Evolutionary conservation across 768 basidiomycete species (phyloP).

Genomic region (Suillus alpinus): DNA sequence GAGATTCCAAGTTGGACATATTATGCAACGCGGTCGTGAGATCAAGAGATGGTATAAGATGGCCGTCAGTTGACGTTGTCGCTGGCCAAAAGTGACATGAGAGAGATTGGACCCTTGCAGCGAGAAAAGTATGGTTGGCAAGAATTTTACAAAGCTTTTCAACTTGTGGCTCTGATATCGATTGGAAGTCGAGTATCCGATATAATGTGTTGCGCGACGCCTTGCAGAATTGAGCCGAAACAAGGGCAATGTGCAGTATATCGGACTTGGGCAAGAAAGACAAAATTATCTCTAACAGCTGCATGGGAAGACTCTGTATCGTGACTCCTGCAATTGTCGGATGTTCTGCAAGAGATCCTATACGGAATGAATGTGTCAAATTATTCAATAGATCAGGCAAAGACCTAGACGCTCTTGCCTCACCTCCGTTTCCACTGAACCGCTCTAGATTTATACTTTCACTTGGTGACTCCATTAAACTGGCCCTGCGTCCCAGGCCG

Average conservation of each 20-base stretch:
- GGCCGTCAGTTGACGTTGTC: constrained; percentile 8
- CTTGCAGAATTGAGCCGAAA: constrained; percentile 20
- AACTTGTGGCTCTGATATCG: constrained; percentile 10
- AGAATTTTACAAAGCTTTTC: constrained; percentile 19
- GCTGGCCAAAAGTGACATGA: constrained; percentile 23
- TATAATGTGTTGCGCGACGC: constrained; percentile 23
- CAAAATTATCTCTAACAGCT: constrained; percentile 20
- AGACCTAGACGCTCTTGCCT: constrained; percentile 11
- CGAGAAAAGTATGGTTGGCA: constrained; percentile 19
- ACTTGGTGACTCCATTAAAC: constrained; percentile 19
- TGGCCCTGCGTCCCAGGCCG: constrained; percentile 29
- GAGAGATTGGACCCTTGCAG: constrained; percentile 22
- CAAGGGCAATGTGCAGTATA: constrained; percentile 21
- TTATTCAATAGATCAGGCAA: constrained; percentile 18
- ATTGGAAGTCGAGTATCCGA: constrained; percentile 18
- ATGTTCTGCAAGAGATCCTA: neutral
- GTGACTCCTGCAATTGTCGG: neutral
- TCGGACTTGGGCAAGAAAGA: constrained; percentile 17
- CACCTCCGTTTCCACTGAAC: neutral
- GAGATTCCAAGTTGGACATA: constrained; percentile 26
- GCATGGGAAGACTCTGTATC: constrained; percentile 14
- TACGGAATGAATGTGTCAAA: neutral
- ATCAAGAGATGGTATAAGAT: constrained; percentile 12
- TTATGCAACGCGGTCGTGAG: constrained; percentile 26
- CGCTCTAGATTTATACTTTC: constrained; percentile 8